phyloP scores from a whole-genome alignment of 108 stramenopile genomes.

The Ochromonas danica region DNA sequence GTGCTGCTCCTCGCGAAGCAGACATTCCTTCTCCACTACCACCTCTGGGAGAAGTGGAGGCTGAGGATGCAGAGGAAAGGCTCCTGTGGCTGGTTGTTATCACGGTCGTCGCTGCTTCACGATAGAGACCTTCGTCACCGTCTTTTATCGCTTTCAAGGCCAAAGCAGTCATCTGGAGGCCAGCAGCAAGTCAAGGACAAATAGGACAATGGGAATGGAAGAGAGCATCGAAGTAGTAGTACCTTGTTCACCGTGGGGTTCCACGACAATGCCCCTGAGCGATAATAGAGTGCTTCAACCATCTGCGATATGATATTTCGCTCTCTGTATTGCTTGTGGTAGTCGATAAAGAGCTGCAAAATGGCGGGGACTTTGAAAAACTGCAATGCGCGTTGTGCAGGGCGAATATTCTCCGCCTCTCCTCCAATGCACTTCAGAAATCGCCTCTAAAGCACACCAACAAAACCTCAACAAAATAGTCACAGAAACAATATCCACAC shows the following conservation, averaged over 20 bases:
- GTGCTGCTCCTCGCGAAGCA: too few species aligned
- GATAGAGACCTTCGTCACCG: too few species aligned
- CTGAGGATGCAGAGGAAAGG: too few species aligned
- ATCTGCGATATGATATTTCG: not conserved
- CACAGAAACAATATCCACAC: not conserved
- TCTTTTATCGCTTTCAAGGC: too few species aligned
- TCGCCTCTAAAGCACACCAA: not conserved
- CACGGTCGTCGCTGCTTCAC: too few species aligned
- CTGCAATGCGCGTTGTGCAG: constrained; percentile 19
- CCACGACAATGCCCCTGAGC: constrained; percentile 54
- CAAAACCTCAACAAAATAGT: not conserved
- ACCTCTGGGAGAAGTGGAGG: too few species aligned
- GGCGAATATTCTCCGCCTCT: constrained; percentile 10
- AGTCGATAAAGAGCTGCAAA: not conserved
- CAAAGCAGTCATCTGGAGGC: too few species aligned
- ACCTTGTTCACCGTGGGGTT: constrained; percentile 61
- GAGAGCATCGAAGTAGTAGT: too few species aligned
- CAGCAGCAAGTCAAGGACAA: too few species aligned
- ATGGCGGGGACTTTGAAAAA: not conserved
- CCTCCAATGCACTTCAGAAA: not conserved
- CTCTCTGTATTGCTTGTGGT: not conserved
- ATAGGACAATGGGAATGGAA: too few species aligned
- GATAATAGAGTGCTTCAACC: constrained; percentile 38
- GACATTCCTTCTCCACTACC: too few species aligned
- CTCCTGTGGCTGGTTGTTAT: too few species aligned